These are phyloP conservation scores for Aspergillus sp. DNA, from an alignment of 2,329 filamentous ascomycete species.

Conservation along the genomic window DNA sequence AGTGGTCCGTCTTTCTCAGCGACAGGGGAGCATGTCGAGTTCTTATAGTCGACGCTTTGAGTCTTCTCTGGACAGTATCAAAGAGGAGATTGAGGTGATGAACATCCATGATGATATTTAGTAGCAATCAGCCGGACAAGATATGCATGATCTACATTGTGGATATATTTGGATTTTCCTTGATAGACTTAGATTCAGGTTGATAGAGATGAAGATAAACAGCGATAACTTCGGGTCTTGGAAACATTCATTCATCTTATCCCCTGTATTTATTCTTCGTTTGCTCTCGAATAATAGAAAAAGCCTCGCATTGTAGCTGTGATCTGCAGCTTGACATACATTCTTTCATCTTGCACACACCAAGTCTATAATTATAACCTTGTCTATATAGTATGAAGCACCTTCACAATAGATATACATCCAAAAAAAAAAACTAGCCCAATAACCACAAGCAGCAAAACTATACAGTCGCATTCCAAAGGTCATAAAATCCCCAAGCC, in stretches of 20 bases:
- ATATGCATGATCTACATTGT: too few relatives aligned
- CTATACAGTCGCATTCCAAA: slow-evolving; percentile 40
- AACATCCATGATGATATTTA: background rate
- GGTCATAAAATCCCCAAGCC: slow-evolving; percentile 39
- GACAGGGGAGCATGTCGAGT: background rate
- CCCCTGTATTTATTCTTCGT: too few relatives aligned
- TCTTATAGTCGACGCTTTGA: background rate
- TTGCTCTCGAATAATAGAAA: too few relatives aligned
- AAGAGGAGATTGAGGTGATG: background rate
- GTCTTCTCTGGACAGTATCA: background rate
- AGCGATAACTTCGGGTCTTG: too few relatives aligned
- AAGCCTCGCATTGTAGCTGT: background rate
- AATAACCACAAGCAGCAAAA: background rate
- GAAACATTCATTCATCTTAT: too few relatives aligned
- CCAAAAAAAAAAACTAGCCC: background rate
- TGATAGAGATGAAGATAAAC: too few relatives aligned
- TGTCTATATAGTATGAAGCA: background rate
- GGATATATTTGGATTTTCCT: too few relatives aligned
- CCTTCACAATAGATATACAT: background rate
- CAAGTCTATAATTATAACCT: background rate
- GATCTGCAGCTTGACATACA: background rate
- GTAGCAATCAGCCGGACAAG: too few relatives aligned
- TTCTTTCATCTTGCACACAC: background rate
- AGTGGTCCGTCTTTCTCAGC: too few relatives aligned
- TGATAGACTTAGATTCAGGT: too few relatives aligned